Evolutionary conservation across 2,329 filamentous ascomycete species (phyloP).

Genomic region (Talaromyces sp.): DNA sequence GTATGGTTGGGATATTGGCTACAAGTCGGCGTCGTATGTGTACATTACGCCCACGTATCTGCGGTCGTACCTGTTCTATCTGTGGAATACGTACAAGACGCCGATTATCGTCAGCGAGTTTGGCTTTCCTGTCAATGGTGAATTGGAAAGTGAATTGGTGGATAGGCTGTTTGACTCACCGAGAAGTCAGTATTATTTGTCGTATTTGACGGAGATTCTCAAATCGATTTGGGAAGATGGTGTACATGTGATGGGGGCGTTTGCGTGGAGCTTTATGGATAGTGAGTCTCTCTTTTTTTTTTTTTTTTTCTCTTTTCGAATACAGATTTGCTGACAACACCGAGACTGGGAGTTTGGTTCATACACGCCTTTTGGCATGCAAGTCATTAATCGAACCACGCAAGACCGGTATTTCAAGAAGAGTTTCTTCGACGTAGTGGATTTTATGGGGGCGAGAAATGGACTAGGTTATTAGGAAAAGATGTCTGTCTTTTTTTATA

Average conservation of each 20-base stretch:
- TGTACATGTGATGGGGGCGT: constrained; percentile 49
- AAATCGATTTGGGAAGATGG: constrained; percentile 54
- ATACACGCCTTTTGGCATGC: constrained; percentile 51
- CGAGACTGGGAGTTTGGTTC: constrained; percentile 52
- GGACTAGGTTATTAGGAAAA: not conserved
- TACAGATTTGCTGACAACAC: not conserved
- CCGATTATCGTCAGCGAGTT: constrained; percentile 50
- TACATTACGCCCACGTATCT: constrained; percentile 49
- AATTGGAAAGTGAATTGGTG: constrained; percentile 37
- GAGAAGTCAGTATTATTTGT: constrained; percentile 51
- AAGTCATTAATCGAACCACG: constrained; percentile 51
- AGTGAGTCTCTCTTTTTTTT: constrained; percentile 17
- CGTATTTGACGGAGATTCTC: constrained; percentile 50
- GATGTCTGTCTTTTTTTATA: not conserved
- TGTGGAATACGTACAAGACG: constrained; percentile 54
- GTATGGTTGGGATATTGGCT: constrained; percentile 56
- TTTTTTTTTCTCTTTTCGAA: not conserved
- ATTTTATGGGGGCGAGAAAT: constrained; percentile 37
- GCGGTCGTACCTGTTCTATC: constrained; percentile 50
- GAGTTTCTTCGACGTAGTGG: constrained; percentile 54
- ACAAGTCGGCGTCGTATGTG: constrained; percentile 51
- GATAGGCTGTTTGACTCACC: constrained; percentile 53
- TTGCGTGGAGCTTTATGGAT: constrained; percentile 50
- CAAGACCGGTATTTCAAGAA: constrained; percentile 50
- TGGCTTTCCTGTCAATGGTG: constrained; percentile 51